Conservation (phyloP, 2,329 filamentous ascomycete genomes). For the Aulographum hederae region DNA sequence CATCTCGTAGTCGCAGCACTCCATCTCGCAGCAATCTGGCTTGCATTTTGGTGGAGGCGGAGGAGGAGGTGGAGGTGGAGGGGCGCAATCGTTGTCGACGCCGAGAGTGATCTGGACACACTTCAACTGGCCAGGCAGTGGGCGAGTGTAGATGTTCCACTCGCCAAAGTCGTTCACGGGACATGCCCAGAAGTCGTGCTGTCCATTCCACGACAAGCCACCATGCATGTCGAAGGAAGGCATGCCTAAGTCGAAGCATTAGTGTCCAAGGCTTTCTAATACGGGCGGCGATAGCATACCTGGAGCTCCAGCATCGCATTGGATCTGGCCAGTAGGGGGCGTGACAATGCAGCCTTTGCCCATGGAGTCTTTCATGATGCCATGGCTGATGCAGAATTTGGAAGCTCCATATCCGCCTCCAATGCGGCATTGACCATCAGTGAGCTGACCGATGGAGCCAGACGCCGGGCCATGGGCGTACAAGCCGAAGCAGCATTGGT, state of each 20-base stretch:
- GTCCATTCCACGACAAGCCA: constrained; percentile 31
- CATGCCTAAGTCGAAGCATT: too few species aligned
- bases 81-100: constrained; percentile 8
- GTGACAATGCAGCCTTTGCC: constrained; percentile 47
- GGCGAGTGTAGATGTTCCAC: constrained; percentile 35
- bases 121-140: constrained; percentile 23
- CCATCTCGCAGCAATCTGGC: too few species aligned
- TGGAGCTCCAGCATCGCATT: constrained; percentile 37
- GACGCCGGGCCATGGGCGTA: constrained; percentile 28
- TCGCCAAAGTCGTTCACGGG: constrained; percentile 34
- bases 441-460: constrained; percentile 40
- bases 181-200: constrained; percentile 40
- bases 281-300: constrained; percentile 33
- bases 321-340: constrained; percentile 37
- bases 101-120: constrained; percentile 31
- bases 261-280: too few species aligned
- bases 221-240: constrained; percentile 35
- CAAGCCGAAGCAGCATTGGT: constrained; percentile 12
- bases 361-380: constrained; percentile 34
- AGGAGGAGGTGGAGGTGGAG: too few species aligned
- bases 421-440: constrained; percentile 43
- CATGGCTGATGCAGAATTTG: constrained; percentile 35
- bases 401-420: constrained; percentile 29
- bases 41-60: too few species aligned
- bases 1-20: too few species aligned